phyloP scores from a whole-genome alignment of 2,329 filamentous ascomycete species.

The Thermothelomyces thermophilus region DNA sequence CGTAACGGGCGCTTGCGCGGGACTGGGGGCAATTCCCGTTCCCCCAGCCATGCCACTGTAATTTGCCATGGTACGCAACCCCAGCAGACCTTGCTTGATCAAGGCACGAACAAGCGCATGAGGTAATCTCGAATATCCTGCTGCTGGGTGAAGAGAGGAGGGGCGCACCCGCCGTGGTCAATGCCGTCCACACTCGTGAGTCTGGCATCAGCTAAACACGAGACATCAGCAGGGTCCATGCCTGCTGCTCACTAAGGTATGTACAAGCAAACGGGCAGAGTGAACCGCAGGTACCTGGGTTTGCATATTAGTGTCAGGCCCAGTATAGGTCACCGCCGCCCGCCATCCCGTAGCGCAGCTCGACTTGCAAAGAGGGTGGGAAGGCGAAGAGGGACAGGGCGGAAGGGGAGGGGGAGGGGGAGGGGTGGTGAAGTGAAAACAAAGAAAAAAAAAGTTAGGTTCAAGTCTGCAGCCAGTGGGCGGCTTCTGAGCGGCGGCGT shows the following conservation, averaged over 20 bases:
- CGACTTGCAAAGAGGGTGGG: neutral
- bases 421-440: too few relatives aligned
- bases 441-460: slow-evolving; percentile 1
- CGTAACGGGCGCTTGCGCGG: slow-evolving; percentile 14
- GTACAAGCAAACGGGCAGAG: too few relatives aligned
- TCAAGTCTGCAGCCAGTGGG: slow-evolving; percentile 4
- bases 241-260: too few relatives aligned
- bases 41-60: neutral
- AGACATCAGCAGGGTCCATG: slow-evolving; percentile 17
- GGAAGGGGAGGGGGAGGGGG: too few relatives aligned
- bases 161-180: slow-evolving; percentile 19
- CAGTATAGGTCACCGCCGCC: slow-evolving; percentile 22
- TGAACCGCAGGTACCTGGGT: slow-evolving; percentile 25
- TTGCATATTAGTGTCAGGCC: slow-evolving; percentile 26
- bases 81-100: slow-evolving; percentile 21
- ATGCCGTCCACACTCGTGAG: slow-evolving; percentile 24
- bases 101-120: slow-evolving; percentile 24
- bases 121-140: slow-evolving; percentile 20
- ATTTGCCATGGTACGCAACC: slow-evolving; percentile 14
- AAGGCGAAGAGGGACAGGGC: neutral
- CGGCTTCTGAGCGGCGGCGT: slow-evolving; percentile 18
- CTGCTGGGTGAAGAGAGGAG: neutral
- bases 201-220: slow-evolving; percentile 20
- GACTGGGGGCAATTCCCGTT: slow-evolving; percentile 9
- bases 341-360: slow-evolving; percentile 11